Evolutionary conservation across 257 asterid genomes (phyloP).

Genomic region (Lycium ferocissimum): DNA sequence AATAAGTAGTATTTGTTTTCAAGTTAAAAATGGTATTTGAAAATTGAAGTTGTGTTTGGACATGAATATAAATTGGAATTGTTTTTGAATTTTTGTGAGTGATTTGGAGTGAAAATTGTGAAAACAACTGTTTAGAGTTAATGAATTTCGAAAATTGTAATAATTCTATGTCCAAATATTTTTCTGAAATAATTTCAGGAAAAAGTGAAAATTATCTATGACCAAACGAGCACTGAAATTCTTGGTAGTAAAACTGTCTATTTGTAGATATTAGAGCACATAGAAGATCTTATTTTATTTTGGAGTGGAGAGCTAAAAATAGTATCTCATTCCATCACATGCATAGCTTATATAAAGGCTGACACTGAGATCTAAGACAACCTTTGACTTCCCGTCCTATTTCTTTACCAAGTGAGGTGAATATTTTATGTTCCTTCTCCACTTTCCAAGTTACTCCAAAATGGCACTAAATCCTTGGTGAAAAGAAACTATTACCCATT

Average conservation of each 20-base stretch:
- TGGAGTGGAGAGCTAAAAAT: conserved; percentile 17
- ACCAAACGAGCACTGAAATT: neutral
- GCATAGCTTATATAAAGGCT: conserved; percentile 7
- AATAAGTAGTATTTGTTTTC: too few species aligned
- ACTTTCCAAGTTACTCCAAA: conserved; percentile 14
- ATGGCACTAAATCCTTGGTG: neutral
- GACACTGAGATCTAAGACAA: conserved; percentile 28
- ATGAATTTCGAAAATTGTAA: too few species aligned
- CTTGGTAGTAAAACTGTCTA: neutral
- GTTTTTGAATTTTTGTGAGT: too few species aligned
- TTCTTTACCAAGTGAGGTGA: conserved; percentile 20
- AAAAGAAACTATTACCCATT: neutral
- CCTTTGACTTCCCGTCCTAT: conserved; percentile 10
- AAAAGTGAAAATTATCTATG: too few species aligned
- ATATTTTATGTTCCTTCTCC: conserved; percentile 25
- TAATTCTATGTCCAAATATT: too few species aligned
- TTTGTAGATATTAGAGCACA: neutral
- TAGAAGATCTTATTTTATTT: neutral
- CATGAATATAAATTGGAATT: too few species aligned
- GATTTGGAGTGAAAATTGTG: too few species aligned
- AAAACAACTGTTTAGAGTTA: too few species aligned
- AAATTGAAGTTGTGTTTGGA: too few species aligned
- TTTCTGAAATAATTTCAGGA: too few species aligned
- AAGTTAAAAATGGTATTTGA: too few species aligned
- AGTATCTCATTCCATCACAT: conserved; percentile 29